Evolutionary conservation across 2,329 filamentous ascomycete species (phyloP).

Genomic region (Penicillium sp.): DNA sequence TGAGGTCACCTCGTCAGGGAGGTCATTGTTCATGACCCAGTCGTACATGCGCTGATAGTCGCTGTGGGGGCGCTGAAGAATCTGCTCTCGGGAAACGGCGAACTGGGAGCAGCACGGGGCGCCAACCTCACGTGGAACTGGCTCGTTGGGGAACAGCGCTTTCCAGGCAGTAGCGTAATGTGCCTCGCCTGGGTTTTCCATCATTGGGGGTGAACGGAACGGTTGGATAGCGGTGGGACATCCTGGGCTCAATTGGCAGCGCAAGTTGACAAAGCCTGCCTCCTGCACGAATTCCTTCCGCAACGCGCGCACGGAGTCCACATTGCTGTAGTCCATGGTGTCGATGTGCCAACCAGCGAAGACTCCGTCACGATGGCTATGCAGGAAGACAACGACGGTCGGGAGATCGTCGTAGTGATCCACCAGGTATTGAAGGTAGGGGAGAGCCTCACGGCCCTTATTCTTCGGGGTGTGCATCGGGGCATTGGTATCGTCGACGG

Average conservation of each 20-base stretch:
- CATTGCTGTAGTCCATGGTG: conserved; percentile 54
- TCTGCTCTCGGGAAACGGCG: conserved; percentile 54
- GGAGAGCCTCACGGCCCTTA: conserved; percentile 47
- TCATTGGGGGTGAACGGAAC: conserved; percentile 23
- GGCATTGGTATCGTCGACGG: conserved; percentile 38
- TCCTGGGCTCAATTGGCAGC: conserved; percentile 46
- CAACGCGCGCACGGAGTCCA: conserved; percentile 52
- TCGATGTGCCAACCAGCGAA: conserved; percentile 57
- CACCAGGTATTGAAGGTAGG: conserved; percentile 49
- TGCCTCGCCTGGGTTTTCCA: conserved; percentile 27
- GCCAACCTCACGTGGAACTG: conserved; percentile 51
- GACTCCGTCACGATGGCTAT: conserved; percentile 53
- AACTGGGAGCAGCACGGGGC: conserved; percentile 64
- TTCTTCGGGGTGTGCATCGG: conserved; percentile 38
- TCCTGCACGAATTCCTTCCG: conserved; percentile 51
- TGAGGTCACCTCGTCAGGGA: conserved; percentile 55
- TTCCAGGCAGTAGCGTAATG: conserved; percentile 34
- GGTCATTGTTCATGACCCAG: conserved; percentile 56
- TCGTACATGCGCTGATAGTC: conserved; percentile 57
- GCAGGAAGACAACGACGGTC: conserved; percentile 55
- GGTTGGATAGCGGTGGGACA: conserved; percentile 33
- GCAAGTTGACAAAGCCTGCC: conserved; percentile 59
- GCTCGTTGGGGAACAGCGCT: conserved; percentile 20
- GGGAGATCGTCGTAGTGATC: conserved; percentile 50
- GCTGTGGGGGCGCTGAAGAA: conserved; percentile 47